Conservation (phyloP, 345 rosid genomes). For the Laguncularia racemosa region DNA sequence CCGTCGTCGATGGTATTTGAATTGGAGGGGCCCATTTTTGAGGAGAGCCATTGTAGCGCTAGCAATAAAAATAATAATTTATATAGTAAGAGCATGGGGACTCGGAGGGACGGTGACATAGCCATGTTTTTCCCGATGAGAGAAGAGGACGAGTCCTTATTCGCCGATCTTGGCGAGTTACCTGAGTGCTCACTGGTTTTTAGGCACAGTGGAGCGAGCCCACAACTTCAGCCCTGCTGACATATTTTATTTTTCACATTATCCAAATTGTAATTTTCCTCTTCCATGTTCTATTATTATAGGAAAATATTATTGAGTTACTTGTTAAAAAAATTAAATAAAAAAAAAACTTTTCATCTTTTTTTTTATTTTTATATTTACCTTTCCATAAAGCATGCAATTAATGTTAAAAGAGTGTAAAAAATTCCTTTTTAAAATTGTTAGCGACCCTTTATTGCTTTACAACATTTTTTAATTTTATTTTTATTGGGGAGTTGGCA, state of each 20-base stretch:
- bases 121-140: conserved; percentile 55
- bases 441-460: no score
- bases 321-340: no score
- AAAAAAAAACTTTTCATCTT: no score
- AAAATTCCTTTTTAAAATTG: not conserved
- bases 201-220: conserved; percentile 40
- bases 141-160: conserved; percentile 86
- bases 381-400: not conserved
- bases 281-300: not conserved
- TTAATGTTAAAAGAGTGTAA: not conserved
- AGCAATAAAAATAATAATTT: not conserved
- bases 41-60: conserved; percentile 15
- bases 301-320: no score
- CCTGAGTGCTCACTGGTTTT: conserved; percentile 92
- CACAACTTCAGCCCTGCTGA: conserved; percentile 16
- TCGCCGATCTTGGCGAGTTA: conserved; percentile 95
- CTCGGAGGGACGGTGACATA: conserved; percentile 20
- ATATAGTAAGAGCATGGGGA: not conserved
- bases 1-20: conserved; percentile 49
- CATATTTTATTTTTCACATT: not conserved
- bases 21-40: conserved; percentile 57
- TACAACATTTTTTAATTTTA: no score
- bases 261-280: not conserved
- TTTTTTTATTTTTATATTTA: not conserved
- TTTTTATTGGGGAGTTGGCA: no score